These are phyloP conservation scores for Colletotrichum musicola DNA, from an alignment of 2,329 filamentous ascomycete genomes.

Conservation along the genomic window DNA sequence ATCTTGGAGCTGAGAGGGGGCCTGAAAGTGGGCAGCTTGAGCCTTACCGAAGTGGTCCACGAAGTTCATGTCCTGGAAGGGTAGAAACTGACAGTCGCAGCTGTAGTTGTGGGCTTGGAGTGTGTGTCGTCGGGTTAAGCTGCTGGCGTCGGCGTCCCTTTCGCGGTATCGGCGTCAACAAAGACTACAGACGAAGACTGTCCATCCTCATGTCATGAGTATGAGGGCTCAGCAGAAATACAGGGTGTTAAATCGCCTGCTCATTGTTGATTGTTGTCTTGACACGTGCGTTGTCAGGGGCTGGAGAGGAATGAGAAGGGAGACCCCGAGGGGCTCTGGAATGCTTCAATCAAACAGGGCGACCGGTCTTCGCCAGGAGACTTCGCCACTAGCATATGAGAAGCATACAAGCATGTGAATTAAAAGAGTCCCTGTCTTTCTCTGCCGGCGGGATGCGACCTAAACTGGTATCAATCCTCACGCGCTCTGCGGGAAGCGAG, in stretches of 20 bases:
- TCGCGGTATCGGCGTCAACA: background rate
- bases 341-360: conserved; percentile 25
- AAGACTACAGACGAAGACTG: background rate
- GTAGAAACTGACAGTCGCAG: background rate
- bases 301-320: background rate
- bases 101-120: background rate
- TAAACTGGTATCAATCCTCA: no score
- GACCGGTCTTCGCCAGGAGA: background rate
- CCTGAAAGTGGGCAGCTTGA: background rate
- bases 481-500: no score
- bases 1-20: background rate
- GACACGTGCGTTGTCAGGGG: conserved; percentile 25
- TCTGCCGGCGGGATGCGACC: no score
- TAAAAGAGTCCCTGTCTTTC: no score
- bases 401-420: no score
- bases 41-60: conserved; percentile 24
- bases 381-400: background rate
- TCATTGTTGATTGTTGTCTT: conserved; percentile 5
- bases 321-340: conserved; percentile 10
- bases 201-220: no score
- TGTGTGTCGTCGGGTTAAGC: background rate
- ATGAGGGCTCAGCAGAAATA: background rate
- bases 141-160: background rate
- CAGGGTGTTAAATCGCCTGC: background rate
- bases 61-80: conserved; percentile 9